phyloP scores from a whole-genome alignment of 768 basidiomycete species.

The Trametopsis cervina region DNA sequence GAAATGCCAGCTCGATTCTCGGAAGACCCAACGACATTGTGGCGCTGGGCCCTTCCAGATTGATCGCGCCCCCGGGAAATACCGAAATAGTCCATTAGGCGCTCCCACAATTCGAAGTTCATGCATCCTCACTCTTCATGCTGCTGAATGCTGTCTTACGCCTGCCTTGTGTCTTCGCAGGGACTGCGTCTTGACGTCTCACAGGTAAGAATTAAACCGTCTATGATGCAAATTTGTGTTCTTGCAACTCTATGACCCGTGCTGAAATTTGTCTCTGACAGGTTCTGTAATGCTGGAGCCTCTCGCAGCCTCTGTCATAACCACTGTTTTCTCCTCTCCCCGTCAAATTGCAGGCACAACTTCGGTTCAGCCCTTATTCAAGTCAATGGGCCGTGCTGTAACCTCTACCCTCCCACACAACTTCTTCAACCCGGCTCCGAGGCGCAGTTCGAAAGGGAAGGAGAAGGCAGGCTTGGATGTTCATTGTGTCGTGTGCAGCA shows the following conservation, averaged over 20 bases:
- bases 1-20: too few species aligned
- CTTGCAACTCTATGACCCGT: not conserved
- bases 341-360: conserved; percentile 18
- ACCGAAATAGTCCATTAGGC: too few species aligned
- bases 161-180: not conserved
- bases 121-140: too few species aligned
- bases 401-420: conserved; percentile 32
- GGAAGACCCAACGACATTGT: too few species aligned
- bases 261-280: conserved; percentile 16
- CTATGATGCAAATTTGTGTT: not conserved
- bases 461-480: conserved; percentile 28
- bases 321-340: conserved; percentile 33
- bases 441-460: conserved; percentile 44
- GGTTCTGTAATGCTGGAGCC: conserved; percentile 56
- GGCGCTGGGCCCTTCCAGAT: too few species aligned
- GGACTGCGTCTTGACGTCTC: not conserved
- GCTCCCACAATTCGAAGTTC: too few species aligned
- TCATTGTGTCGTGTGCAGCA: conserved; percentile 1
- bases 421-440: conserved; percentile 51
- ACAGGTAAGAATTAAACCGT: not conserved
- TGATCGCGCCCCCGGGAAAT: too few species aligned
- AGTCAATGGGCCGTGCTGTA: conserved; percentile 24
- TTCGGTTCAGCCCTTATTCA: conserved; percentile 6
- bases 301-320: conserved; percentile 46
- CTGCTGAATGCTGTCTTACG: not conserved